A percentile compares a stretch with the other conserved stretches of the same genome.
Conservation (phyloP, 768 basidiomycete species). For the Serendipita sp. region DNA sequence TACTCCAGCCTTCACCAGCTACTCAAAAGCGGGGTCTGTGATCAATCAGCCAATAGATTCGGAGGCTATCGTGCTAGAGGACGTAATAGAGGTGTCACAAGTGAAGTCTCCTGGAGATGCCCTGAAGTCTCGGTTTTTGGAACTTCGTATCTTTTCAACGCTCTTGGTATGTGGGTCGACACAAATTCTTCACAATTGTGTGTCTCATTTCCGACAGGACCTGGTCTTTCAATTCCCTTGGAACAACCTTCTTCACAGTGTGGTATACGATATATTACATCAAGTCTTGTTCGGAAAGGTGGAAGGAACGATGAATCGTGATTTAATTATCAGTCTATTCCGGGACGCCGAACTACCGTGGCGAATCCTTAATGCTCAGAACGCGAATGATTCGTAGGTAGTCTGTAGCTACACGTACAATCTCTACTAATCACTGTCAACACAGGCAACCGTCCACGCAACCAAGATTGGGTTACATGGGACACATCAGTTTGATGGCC, state of each 20-base stretch:
- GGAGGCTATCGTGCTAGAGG: not conserved
- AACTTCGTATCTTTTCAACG: slow-evolving; percentile 55
- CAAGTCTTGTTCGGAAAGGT: slow-evolving; percentile 85
- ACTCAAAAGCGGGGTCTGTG: not conserved
- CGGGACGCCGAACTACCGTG: slow-evolving; percentile 72
- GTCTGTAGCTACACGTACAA: not conserved
- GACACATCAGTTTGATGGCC: slow-evolving; percentile 84
- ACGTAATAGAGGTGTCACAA: not conserved
- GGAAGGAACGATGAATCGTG: slow-evolving; percentile 52
- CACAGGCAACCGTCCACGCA: slow-evolving; percentile 9
- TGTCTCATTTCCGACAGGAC: slow-evolving; percentile 34
- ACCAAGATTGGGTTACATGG: slow-evolving; percentile 81
- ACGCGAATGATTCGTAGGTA: slow-evolving; percentile 40
- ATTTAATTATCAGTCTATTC: slow-evolving; percentile 71
- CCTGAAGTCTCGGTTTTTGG: slow-evolving; percentile 64
- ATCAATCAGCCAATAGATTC: not conserved
- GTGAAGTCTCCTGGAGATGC: slow-evolving; percentile 41
- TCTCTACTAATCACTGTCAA: not conserved
- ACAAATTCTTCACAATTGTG: not conserved
- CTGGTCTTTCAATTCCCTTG: slow-evolving; percentile 92
- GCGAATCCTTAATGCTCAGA: slow-evolving; percentile 76
- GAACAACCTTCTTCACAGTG: slow-evolving; percentile 96
- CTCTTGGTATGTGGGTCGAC: slow-evolving; percentile 39
- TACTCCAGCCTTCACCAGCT: not conserved
- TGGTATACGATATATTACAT: slow-evolving; percentile 90